Evolutionary conservation across 2,329 filamentous ascomycete species (phyloP), one percentile per base, ranked within the genome.

Genomic region (Sporothrix brunneoviolacea): DNA sequence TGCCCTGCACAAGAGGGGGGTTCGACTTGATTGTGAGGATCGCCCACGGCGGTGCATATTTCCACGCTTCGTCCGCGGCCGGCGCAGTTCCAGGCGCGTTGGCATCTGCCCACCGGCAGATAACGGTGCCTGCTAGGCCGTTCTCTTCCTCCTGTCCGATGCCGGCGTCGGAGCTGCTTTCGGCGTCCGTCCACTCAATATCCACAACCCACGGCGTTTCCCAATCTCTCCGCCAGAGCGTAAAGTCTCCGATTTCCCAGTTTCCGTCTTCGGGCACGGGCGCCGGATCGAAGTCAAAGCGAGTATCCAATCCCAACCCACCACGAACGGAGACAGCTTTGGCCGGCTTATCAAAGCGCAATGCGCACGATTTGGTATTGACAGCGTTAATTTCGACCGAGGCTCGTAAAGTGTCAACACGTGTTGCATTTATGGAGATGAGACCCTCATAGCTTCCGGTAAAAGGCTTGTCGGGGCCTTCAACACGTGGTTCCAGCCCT

Each of bases 51-150:
- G 93, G 93, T 58, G 83, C 76, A 67, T 83, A 96, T 63, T 83
- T 77, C 58, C 78, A 71, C 43, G 88, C 74, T 68, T 97, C 91
- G 59, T 93, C 86, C 46, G 91, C 77, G 1, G 91, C 91, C 0
- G 91, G 91, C 42, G 97, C 90, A 1, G 75, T 74, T 4, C 80
- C 84, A 3, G 69, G 66, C 32, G 71, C 69, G 61, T 96, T 96
- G 39, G 80, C 83, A 69, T 98, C 93, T 60, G 85, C 89, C 90
- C 91, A 97, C 28, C 87, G 72, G 67, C 93, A 97, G 15, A 84
- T 75, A 1, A 91, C 81, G 30, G 71, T 76, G 1, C 90, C 87
- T 56, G 74, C 75, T 30, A 89, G 63, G 1, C 44, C 64, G 47
- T 28, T 53, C 60, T 16, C 66, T 8, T 44, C 33, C 54, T 46